Conservation (phyloP, 306 rosid genomes). For the Hippophae gyantsensis region DNA sequence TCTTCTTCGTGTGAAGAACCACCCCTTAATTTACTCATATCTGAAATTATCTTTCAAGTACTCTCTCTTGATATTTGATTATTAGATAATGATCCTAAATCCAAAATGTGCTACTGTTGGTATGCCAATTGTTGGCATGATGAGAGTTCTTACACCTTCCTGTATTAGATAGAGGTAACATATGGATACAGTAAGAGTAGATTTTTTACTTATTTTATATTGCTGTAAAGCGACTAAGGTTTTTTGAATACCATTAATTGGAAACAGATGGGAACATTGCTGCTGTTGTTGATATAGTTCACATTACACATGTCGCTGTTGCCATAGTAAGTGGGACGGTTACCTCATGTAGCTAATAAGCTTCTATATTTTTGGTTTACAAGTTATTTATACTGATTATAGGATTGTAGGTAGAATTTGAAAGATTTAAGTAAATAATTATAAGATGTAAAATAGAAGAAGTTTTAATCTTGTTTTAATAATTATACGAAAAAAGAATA, state of each 20-base stretch:
- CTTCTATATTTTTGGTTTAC: constrained; percentile 4
- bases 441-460: too few relatives aligned
- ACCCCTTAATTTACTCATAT: too few relatives aligned
- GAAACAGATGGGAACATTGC: constrained; percentile 66
- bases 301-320: constrained; percentile 87
- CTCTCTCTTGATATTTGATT: constrained; percentile 14
- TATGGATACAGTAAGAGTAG: background rate
- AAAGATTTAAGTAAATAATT: too few relatives aligned
- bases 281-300: constrained; percentile 74
- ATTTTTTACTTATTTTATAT: background rate
- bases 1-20: too few relatives aligned
- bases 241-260: constrained; percentile 25
- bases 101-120: constrained; percentile 79
- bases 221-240: background rate
- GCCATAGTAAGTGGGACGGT: constrained; percentile 62
- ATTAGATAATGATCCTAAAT: constrained; percentile 82
- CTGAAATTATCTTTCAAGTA: background rate
- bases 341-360: constrained; percentile 17
- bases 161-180: constrained; percentile 67
- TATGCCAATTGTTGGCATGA: constrained; percentile 93
- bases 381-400: background rate
- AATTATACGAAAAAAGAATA: too few relatives aligned
- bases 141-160: constrained; percentile 90
- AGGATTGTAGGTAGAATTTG: too few relatives aligned
- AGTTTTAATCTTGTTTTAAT: too few relatives aligned